Evolutionary conservation across 1,139 yeast genomes (phyloP), one percentile per base, ranked within the genome.

Genomic region (Pichia sp.): DNA sequence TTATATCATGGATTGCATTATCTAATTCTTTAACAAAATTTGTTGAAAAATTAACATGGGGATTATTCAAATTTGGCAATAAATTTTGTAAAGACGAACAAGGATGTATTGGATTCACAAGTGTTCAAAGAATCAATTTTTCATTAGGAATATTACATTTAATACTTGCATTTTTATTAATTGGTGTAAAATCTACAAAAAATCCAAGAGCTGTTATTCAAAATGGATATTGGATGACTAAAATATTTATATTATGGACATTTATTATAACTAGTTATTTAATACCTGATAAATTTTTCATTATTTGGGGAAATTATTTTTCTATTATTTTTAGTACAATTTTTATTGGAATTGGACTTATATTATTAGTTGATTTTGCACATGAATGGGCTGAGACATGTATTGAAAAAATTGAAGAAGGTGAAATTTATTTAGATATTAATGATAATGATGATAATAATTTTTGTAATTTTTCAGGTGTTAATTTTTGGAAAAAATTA

Each of bases 381-480:
- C 98, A 94, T 65, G 94, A 94, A 49, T 94, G 97, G 97, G 97
- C 98, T 0, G 99, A 94, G 59, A 87, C 85, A 10, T 94, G 98
- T 62, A 74, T 92, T 46, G 92, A 84, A 54, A 87, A 87, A 58
- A 87, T 92, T 40, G 97, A 92, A 62, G 94, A 85, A 55, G 96
- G 90, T 51, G 83, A 90, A 41, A 76, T 64, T 20, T 62, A 61
- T 41, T 47, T 65, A 6, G 64, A 54, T 28, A 58, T 47, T 37
- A 60, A 53, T 30, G 59, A 55, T 16, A 54, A 52, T 3, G 74
- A 74, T 12, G 73, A 67, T 41, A 67, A 63, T 49, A 71, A 54
- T 40, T 45, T 55, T 31, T 47, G 46, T 27, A 54, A 55, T 39
- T 48, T 57, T 32, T 55, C 58, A 40, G 57, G 61, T 7, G 44